Base-by-base conservation (phyloP, 495 filamentous ascomycete species). In the Mycothermus thermophilus region DNA sequence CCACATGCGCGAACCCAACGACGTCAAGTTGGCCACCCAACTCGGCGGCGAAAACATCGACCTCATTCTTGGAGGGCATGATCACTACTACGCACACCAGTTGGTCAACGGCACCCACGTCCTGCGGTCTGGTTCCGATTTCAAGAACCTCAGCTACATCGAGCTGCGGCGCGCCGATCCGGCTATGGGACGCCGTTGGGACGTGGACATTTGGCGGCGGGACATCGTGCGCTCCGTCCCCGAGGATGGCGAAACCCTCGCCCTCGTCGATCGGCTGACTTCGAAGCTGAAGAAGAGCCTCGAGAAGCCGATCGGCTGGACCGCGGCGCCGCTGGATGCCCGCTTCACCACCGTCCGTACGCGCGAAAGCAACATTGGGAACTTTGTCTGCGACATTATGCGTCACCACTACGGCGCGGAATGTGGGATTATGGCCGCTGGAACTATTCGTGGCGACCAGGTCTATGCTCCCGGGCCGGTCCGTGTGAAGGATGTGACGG, bases 311-410 rank as follows among this genome's bases (percentile, higher is more conserved):
- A 63, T 94, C 20, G 86, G 86, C 2, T 87, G 77, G 52, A 88
- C 83, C 0, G 71, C 75, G 2, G 74, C 71, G 0, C 80, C 84
- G 0, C 71, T 94, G 1, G 86, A 94, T 46, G 80, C 79, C 8
- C 74, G 83, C 0, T 94, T 94, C 48, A 77, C 75, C 5, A 93
- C 85, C 0, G 80, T 92, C 1, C 67, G 86, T 2, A 52, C 69
- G 16, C 59, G 60, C 13, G 86, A 93, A 55, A 83, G 77, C 20
- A 94, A 94, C 46, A 46, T 88, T 1, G 85, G 79, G 0, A 94
- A 94, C 46, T 90, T 88, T 51, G 78, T 92, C 19, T 86, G 79
- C 54, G 86, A 94, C 50, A 64, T 94, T 12, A 92, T 93, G 80
- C 74, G 85, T 8, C 72, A 70, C 37, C 79, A 92, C 50, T 84